Conservation (phyloP, 2,329 filamentous ascomycete species). For the Aspergillus tubingensis region DNA sequence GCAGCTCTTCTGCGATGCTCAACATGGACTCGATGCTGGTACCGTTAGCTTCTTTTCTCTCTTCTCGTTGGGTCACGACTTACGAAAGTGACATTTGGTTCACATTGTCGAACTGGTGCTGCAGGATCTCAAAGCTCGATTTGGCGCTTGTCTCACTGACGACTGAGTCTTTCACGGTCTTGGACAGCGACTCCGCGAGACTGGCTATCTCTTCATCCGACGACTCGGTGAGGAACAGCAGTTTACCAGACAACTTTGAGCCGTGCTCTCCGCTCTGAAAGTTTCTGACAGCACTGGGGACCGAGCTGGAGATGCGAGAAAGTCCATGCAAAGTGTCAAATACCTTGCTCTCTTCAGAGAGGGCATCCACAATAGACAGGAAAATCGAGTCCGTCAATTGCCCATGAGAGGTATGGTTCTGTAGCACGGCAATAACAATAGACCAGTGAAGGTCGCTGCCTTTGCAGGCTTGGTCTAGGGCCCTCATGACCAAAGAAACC, state of each 20-base stretch:
- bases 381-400: slow-evolving; percentile 40
- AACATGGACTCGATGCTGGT: slow-evolving; percentile 59
- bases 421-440: slow-evolving; percentile 40
- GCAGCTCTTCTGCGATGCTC: slow-evolving; percentile 53
- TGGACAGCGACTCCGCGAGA: slow-evolving; percentile 37
- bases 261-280: slow-evolving; percentile 51
- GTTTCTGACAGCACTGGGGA: slow-evolving; percentile 42
- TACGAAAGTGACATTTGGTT: slow-evolving; percentile 48
- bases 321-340: slow-evolving; percentile 48
- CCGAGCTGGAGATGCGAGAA: slow-evolving; percentile 45
- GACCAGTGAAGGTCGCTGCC: slow-evolving; percentile 42
- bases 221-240: slow-evolving; percentile 58
- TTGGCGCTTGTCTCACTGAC: slow-evolving; percentile 44
- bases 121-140: slow-evolving; percentile 55
- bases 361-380: slow-evolving; percentile 40
- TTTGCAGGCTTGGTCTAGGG: slow-evolving; percentile 37
- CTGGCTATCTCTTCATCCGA: slow-evolving; percentile 53
- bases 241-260: slow-evolving; percentile 52
- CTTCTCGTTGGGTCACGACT: slow-evolving; percentile 23
- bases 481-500: slow-evolving; percentile 37
- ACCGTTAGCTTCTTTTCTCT: slow-evolving; percentile 28
- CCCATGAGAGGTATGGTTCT: slow-evolving; percentile 39
- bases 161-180: slow-evolving; percentile 36
- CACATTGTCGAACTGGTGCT: slow-evolving; percentile 53
- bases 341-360: slow-evolving; percentile 42